Percentiles rank a stretch among this genome's conserved stretches.
Conservation (phyloP, 2,329 filamentous ascomycete species). For the Cordyceps farinosa region DNA sequence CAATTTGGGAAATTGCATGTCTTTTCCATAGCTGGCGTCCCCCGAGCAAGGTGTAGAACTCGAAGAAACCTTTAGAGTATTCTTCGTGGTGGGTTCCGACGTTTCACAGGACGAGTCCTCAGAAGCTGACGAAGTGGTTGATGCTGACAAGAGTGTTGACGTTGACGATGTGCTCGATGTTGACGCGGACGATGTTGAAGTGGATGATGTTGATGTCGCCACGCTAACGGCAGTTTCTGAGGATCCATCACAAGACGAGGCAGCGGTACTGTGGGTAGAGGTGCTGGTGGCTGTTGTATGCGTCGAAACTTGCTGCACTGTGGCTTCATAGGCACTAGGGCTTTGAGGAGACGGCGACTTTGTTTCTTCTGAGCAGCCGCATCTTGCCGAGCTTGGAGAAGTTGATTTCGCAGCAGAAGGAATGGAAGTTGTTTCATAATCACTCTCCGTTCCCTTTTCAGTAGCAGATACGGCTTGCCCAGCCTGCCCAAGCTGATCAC, state of each 20-base stretch:
- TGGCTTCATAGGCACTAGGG: background rate
- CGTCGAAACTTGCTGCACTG: background rate
- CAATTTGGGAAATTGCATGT: slow-evolving; percentile 12
- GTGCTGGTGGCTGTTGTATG: background rate
- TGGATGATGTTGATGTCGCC: background rate
- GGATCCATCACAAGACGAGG: background rate
- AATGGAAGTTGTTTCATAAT: background rate
- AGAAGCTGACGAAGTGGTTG: background rate
- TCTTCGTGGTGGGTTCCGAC: background rate
- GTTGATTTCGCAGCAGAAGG: background rate
- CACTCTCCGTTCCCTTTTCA: background rate
- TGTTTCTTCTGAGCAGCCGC: slow-evolving; percentile 4
- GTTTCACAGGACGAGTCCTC: slow-evolving; percentile 1
- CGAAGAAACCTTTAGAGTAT: background rate
- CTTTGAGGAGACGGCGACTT: background rate
- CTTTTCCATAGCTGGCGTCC: background rate
- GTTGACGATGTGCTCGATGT: background rate
- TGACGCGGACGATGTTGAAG: background rate
- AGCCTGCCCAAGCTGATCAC: background rate
- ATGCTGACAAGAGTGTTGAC: background rate
- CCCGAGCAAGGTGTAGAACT: background rate
- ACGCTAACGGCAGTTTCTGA: background rate
- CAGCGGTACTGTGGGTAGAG: background rate
- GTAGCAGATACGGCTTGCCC: background rate
- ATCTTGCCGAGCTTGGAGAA: background rate